These are phyloP conservation scores for Hypomyces perniciosus DNA, from an alignment of 2,329 filamentous ascomycete species.

Conservation along the genomic window DNA sequence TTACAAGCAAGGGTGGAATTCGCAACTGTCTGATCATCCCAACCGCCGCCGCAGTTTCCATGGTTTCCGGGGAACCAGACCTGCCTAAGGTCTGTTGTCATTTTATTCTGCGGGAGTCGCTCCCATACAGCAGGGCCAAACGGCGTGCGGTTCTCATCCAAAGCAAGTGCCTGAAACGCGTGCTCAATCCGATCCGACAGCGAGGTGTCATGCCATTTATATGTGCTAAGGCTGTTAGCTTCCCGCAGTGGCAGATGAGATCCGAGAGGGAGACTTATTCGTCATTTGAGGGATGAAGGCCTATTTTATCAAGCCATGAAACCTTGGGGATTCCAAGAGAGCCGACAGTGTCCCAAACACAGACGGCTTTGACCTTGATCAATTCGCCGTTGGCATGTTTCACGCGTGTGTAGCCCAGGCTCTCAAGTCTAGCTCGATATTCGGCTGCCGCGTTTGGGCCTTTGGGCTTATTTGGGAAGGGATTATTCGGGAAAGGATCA, in stretches of 20 bases:
- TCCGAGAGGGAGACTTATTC: conserved; percentile 36
- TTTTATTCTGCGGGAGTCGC: conserved; percentile 30
- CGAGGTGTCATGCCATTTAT: conserved; percentile 48
- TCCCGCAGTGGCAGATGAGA: neutral
- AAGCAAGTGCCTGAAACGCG: conserved; percentile 53
- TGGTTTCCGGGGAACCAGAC: conserved; percentile 68
- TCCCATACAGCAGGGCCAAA: conserved; percentile 54
- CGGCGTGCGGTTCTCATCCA: conserved; percentile 50
- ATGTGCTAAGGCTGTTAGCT: conserved; percentile 34
- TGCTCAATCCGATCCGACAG: conserved; percentile 48
- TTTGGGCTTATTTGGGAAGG: conserved; percentile 44
- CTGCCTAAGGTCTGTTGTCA: conserved; percentile 41
- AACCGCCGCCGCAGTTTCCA: conserved; percentile 65
- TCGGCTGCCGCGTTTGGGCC: conserved; percentile 34
- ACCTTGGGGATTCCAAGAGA: conserved; percentile 41
- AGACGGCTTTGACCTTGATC: conserved; percentile 40
- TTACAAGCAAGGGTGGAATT: conserved; percentile 35
- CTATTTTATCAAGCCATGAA: conserved; percentile 39
- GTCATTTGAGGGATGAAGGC: conserved; percentile 38
- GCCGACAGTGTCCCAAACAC: conserved; percentile 43
- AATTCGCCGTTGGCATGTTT: conserved; percentile 33
- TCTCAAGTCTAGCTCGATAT: conserved; percentile 40
- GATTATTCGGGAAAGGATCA: conserved; percentile 41
- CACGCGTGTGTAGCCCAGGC: conserved; percentile 39
- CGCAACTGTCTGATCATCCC: conserved; percentile 44